phyloP scores from a whole-genome alignment of 345 rosid genomes.

The thale cress (Arabidopsis thaliana) region DNA sequence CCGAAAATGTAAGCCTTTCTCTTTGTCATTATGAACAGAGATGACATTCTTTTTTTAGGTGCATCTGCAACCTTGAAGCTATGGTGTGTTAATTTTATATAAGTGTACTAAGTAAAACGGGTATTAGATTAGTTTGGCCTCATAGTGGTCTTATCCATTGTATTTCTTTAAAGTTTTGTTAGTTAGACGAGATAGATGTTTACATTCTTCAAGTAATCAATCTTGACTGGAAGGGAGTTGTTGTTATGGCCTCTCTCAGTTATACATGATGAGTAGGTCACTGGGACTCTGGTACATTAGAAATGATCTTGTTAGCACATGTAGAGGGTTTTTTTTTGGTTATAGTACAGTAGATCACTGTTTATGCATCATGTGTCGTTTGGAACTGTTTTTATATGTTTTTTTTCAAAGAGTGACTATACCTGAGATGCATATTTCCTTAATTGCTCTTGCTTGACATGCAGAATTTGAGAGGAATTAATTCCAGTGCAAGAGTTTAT shows the following conservation, averaged over 20 bases:
- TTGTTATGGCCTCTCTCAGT: slow-evolving; percentile 7
- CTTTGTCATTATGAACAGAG: slow-evolving; percentile 12
- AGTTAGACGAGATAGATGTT: slow-evolving; percentile 11
- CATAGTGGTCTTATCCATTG: background rate
- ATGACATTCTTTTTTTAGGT: slow-evolving; percentile 13
- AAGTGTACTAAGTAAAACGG: background rate
- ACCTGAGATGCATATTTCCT: slow-evolving; percentile 20
- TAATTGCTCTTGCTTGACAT: slow-evolving; percentile 47
- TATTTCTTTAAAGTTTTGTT: background rate
- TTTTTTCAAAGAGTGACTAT: slow-evolving; percentile 27
- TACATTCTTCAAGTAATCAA: slow-evolving; percentile 24
- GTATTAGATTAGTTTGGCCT: slow-evolving; percentile 19
- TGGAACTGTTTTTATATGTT: background rate
- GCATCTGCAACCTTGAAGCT: slow-evolving; percentile 19
- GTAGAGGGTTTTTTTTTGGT: slow-evolving; percentile 25
- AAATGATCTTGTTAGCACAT: background rate
- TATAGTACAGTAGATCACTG: slow-evolving; percentile 8
- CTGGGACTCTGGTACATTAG: slow-evolving; percentile 14
- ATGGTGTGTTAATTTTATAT: background rate
- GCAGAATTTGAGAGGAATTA: slow-evolving; percentile 55
- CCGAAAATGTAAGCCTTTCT: slow-evolving; percentile 70
- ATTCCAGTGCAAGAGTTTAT: slow-evolving; percentile 52
- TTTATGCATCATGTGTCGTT: background rate
- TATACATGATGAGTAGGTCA: slow-evolving; percentile 15
- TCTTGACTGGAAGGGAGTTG: slow-evolving; percentile 10